Evolutionary conservation across 148 eudicot species (phyloP).

Genomic region (Drosera capensis): DNA sequence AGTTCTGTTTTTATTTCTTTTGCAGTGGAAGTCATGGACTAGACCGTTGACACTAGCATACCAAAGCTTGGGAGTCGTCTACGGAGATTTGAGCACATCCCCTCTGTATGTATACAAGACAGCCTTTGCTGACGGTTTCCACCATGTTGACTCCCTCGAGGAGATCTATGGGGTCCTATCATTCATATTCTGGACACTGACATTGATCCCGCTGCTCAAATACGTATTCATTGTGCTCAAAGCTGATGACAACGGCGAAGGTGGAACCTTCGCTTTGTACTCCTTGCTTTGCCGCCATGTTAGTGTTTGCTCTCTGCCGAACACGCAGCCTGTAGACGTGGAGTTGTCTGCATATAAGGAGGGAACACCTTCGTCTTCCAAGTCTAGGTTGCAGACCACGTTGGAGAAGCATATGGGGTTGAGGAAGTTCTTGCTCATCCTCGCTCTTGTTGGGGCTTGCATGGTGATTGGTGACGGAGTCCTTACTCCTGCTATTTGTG

Average conservation of each 20-base stretch:
- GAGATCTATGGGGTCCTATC: slow-evolving; percentile 57
- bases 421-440: slow-evolving; percentile 31
- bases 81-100: slow-evolving; percentile 75
- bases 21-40: slow-evolving; percentile 58
- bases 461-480: slow-evolving; percentile 84
- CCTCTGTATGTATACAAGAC: slow-evolving; percentile 64
- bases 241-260: slow-evolving; percentile 79
- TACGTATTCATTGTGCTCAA: slow-evolving; percentile 65
- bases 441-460: slow-evolving; percentile 68
- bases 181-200: slow-evolving; percentile 65
- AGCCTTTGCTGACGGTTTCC: slow-evolving; percentile 69
- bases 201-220: slow-evolving; percentile 50
- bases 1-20: slow-evolving; percentile 4
- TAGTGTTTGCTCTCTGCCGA: slow-evolving; percentile 45
- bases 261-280: slow-evolving; percentile 72
- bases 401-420: slow-evolving; percentile 43
- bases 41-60: slow-evolving; percentile 46
- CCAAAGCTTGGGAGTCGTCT: slow-evolving; percentile 71
- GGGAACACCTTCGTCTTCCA: slow-evolving; percentile 18
- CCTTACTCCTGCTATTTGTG: slow-evolving; percentile 61
- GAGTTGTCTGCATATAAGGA: slow-evolving; percentile 49
- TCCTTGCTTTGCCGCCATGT: slow-evolving; percentile 61
- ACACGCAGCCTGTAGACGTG: slow-evolving; percentile 52
- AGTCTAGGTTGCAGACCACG: slow-evolving; percentile 28
- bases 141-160: slow-evolving; percentile 55